A percentile compares a stretch with the other conserved stretches of the same genome.
These are phyloP conservation scores for Narthecium ossifragum DNA, from an alignment of 106 monocot genomes.

Conservation along the genomic window DNA sequence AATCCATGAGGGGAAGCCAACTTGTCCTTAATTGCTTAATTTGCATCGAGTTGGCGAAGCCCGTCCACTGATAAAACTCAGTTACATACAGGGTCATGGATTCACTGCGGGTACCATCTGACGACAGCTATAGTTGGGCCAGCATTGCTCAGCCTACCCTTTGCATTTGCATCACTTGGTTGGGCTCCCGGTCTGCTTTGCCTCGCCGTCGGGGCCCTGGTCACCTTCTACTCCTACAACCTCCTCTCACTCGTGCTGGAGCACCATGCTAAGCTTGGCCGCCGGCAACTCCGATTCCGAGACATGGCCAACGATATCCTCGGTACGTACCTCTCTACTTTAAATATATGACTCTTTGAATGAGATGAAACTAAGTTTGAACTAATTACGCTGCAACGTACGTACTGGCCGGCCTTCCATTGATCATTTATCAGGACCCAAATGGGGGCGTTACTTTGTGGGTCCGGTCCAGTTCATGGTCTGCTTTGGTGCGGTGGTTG, in stretches of 20 bases:
- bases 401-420: too few relatives aligned
- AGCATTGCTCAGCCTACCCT: constrained; percentile 77
- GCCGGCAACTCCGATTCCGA: constrained; percentile 72
- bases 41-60: too few relatives aligned
- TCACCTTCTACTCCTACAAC: constrained; percentile 95
- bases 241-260: constrained; percentile 80
- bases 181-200: constrained; percentile 55
- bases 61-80: too few relatives aligned
- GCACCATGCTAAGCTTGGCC: constrained; percentile 59
- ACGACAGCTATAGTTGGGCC: constrained; percentile 90
- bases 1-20: too few relatives aligned
- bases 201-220: constrained; percentile 37
- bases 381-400: too few relatives aligned
- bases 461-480: constrained; percentile 81
- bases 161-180: constrained; percentile 63
- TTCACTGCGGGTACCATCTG: constrained; percentile 87
- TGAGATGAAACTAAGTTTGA: too few relatives aligned
- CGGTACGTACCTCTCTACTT: constrained; percentile 41
- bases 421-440: too few relatives aligned
- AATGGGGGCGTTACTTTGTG: constrained; percentile 50
- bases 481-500: constrained; percentile 74
- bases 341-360: too few relatives aligned
- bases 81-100: constrained; percentile 67
- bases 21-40: too few relatives aligned
- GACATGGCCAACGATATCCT: constrained; percentile 76